phyloP scores from a whole-genome alignment of 306 rosid genomes.

The Trifolium repens region DNA sequence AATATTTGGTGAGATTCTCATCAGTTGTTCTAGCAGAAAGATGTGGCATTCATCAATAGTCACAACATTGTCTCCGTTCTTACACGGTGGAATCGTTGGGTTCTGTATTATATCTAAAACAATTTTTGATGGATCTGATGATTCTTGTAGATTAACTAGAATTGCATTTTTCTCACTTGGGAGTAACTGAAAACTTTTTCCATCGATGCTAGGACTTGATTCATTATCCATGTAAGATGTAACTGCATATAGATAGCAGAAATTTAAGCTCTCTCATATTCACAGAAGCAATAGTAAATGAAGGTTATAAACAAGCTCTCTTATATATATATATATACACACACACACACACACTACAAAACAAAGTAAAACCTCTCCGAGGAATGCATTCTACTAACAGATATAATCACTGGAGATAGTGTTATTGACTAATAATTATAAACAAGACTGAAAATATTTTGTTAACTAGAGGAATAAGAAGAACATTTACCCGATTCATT shows the following conservation, averaged over 20 bases:
- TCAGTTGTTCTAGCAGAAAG: background rate
- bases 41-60: background rate
- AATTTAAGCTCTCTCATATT: background rate
- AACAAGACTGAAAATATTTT: no score
- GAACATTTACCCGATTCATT: background rate
- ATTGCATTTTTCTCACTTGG: background rate
- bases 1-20: conserved; percentile 1
- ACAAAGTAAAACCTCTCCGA: no score
- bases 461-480: background rate
- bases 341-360: no score
- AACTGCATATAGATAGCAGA: background rate
- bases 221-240: no score
- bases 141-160: background rate
- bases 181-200: background rate
- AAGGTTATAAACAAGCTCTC: no score
- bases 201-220: background rate
- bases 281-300: background rate
- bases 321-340: no score
- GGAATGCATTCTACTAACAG: no score
- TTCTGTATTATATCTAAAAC: background rate
- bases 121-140: background rate
- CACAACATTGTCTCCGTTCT: background rate
- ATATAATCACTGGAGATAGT: no score
- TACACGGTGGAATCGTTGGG: background rate
- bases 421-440: no score